Evolutionary conservation across 2,329 filamentous ascomycete genomes (phyloP).

Genomic region (Allantophomopsis cytisporea): DNA sequence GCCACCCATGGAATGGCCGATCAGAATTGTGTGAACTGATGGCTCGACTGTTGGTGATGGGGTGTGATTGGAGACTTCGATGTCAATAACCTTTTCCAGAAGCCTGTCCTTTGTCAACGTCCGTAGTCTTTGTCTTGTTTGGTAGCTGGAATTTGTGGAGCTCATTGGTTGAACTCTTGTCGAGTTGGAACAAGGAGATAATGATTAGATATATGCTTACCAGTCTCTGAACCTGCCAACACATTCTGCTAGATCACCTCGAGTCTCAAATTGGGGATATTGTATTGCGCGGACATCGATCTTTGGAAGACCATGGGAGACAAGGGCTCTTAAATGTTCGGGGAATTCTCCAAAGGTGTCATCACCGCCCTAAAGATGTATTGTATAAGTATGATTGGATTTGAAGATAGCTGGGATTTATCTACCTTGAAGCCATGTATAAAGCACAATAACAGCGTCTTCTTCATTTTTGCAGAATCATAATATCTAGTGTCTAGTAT

Average conservation of each 20-base stretch:
- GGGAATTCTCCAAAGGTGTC: constrained; percentile 68
- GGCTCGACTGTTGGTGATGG: constrained; percentile 78
- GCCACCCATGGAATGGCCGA: constrained; percentile 86
- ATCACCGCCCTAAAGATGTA: constrained; percentile 47
- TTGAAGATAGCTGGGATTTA: background rate
- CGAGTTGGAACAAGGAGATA: no score
- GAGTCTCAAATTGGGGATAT: constrained; percentile 77
- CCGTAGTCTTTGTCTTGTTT: no score
- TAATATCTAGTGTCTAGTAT: background rate
- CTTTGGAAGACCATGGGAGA: constrained; percentile 54
- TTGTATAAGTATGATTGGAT: constrained; percentile 1
- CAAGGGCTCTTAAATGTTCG: constrained; percentile 51
- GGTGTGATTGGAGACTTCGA: constrained; percentile 73
- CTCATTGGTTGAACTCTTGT: no score
- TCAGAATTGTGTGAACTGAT: constrained; percentile 65
- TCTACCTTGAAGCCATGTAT: constrained; percentile 76
- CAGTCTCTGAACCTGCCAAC: constrained; percentile 66
- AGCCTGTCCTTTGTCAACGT: constrained; percentile 38
- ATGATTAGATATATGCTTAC: constrained; percentile 23
- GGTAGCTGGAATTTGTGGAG: no score
- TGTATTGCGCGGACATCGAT: constrained; percentile 52
- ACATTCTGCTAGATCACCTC: constrained; percentile 59
- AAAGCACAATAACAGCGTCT: constrained; percentile 69
- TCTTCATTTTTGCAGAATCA: constrained; percentile 43
- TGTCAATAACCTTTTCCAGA: constrained; percentile 82